A percentile compares a stretch with the other conserved stretches of the same genome.
Evolutionary conservation across 1,139 yeast species (phyloP).

Genomic region (Geotrichum macrosporum): DNA sequence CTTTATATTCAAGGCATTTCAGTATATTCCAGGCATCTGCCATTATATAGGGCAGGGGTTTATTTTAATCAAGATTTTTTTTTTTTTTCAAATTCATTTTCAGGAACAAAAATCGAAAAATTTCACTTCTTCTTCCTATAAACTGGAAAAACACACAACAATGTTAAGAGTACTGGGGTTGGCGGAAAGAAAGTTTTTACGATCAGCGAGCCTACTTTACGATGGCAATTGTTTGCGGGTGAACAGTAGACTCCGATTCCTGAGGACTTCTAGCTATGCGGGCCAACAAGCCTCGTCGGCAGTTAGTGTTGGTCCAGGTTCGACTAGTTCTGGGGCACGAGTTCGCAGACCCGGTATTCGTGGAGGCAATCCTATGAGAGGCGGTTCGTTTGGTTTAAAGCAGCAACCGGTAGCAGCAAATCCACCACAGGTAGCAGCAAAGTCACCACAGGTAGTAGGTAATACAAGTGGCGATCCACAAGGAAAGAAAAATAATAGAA

Average conservation of each 20-base stretch:
- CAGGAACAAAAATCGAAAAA: no score
- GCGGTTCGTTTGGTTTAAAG: background rate
- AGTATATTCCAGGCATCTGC: no score
- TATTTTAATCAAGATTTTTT: no score
- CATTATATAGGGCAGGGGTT: no score
- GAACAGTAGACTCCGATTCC: background rate
- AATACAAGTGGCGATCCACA: no score
- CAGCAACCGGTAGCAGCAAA: background rate
- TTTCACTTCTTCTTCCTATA: no score
- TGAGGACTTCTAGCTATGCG: background rate
- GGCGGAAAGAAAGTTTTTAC: background rate
- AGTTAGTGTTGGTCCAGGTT: background rate
- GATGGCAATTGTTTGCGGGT: no score
- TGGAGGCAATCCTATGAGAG: constrained; percentile 10
- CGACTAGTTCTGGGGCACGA: background rate
- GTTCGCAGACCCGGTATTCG: constrained; percentile 3
- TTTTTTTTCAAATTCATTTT: no score
- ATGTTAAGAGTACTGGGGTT: constrained; percentile 8
- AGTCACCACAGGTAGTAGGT: background rate
- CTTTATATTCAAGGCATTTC: no score
- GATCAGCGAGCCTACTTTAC: background rate
- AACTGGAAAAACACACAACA: background rate
- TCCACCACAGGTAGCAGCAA: background rate
- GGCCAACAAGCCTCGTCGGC: background rate
- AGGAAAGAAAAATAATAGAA: no score